Evolutionary conservation across 228 moss, liverwort and hornwort species (phyloP), one percentile per base, ranked within the genome.

Genomic region (Sphagnum magellanicum): DNA sequence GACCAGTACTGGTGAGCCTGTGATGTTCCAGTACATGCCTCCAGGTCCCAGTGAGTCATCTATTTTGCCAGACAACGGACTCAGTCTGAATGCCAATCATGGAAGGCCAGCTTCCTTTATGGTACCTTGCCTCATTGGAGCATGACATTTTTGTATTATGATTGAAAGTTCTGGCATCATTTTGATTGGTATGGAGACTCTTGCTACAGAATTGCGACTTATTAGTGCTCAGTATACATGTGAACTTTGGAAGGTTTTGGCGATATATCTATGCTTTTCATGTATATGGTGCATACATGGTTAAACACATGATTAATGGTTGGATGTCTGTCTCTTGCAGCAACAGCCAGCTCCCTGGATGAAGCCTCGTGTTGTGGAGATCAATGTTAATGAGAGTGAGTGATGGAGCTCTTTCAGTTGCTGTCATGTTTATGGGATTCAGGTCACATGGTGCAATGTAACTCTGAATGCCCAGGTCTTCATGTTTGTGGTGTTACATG

Each of bases 341-440:
- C 68, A 66, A 67, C 84, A 78, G 68, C 84, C 84, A 50, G 66
- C 76, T 63, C 68, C 81, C 16, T 85, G 85, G 85, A 81, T 85
- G 83, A 78, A 87, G 60, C 73, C 71, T 4, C 75, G 80, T 50
- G 71, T 72, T 53, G 80, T 87, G 53, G 87, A 83, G 78, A 83
- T 87, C 9, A 83, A 87, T 80, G 68, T 87, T 65, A 80, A 76
- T 84, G 68, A 93, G 78, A 90, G 90, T 95, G 74, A 87, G 88
- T 81, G 62, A 10, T 60, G 61, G 52, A 70, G 49, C 62, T 70
- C 52, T 81, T 16, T 49, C 8, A 8, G 8, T 55, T 8, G 55
- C 55, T 55, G 55, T 12, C 55, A 8, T 55, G 32, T 32, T 32
- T 32, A 32, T 32, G 32, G 32, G 32, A 32, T 32, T 32, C 32